Evolutionary conservation across 345 rosid species (phyloP), one percentile per base, ranked within the genome.

Genomic region (Euphorbia tirucalli): DNA sequence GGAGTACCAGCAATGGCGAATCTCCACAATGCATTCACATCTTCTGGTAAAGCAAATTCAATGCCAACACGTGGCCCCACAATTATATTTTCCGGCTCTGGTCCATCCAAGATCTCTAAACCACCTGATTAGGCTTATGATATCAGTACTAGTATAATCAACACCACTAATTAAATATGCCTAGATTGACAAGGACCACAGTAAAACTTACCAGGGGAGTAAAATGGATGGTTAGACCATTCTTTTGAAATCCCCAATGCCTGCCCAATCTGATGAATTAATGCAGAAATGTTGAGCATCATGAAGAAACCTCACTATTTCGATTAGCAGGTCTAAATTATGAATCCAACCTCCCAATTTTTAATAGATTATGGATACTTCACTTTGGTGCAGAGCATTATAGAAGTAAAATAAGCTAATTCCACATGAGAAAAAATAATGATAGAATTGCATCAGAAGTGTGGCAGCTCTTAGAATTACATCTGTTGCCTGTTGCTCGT

Each of bases 11-110:
- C 93, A 67, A 90, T 77, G 65, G 97, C 97, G 60, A 92, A 95
- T 80, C 99, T 95, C 99, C 97, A 95, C 67, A 87, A 65, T 43
- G 97, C 97, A 61, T 49, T 82, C 28, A 84, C 90, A 80, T 95
- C 86, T 66, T 92, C 84, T 7, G 99, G 97, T 58, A 67, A 85
- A 43, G 97, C 97, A 65, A 89, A 95, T 63, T 89, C 97, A 39
- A 95, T 95, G 52, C 99, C 98, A 0, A 94, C 96, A 6, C 97
- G 93, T 18, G 99, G 93, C 72, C 99, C 93, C 6, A 79, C 66
- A 71, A 94, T 59, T 72, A 92, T 77, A 55, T 82, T 84, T 71
- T 90, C 92, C 1, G 92, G 97, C 37, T 87, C 76, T 27, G 97
- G 97, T 43, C 97, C 99, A 71, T 92, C 90, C 19, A 88, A 77